Evolutionary conservation across 345 rosid species (phyloP), one percentile per base, ranked within the genome.

Genomic region (Litchi chinensis): DNA sequence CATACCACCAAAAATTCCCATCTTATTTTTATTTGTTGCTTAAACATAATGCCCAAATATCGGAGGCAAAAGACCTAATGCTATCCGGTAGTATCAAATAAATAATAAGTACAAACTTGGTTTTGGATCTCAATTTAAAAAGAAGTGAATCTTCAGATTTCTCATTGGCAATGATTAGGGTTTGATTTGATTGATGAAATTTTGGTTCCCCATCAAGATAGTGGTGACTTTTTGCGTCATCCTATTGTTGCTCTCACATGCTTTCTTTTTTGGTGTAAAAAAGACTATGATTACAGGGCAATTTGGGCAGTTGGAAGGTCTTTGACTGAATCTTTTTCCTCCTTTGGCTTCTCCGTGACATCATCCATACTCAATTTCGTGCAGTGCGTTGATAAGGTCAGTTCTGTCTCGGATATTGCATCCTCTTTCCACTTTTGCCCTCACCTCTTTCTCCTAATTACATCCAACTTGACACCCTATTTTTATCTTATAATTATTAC

Each of bases 211-310:
- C n/a, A 50, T 64, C 67, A 57, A 28, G 77, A 65, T 12, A 39
- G 21, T 48, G 26, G 79, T 1, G 79, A 65, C 69, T 19, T 73
- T 54, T 56, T 32, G 75, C 81, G 70, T 74, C 77, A 78, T 76
- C 76, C 65, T 73, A 57, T 12, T 37, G 26, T 64, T 26, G 52
- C 22, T 46, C 37, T 26, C 76, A 73, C 78, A 68, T 59, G 76
- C 76, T 24, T 26, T 50, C 63, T 70, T 28, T 32, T 54, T 65
- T 10, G 50, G 24, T 52, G 81, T 44, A 65, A 79, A 79, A 77
- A 48, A 75, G 66, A 62, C 65, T 77, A 79, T 82, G 15, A 77
- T 74, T 63, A 16, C 79, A 80, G 87, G 80, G 71, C 76, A 75
- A 63, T 76, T 79, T 79, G 66, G 82, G 79, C 12, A 79, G 28